Evolutionary conservation across 805 yeast genomes (phyloP), one percentile per base, ranked within the genome.

Genomic region (Kodamaea fukazawae): DNA sequence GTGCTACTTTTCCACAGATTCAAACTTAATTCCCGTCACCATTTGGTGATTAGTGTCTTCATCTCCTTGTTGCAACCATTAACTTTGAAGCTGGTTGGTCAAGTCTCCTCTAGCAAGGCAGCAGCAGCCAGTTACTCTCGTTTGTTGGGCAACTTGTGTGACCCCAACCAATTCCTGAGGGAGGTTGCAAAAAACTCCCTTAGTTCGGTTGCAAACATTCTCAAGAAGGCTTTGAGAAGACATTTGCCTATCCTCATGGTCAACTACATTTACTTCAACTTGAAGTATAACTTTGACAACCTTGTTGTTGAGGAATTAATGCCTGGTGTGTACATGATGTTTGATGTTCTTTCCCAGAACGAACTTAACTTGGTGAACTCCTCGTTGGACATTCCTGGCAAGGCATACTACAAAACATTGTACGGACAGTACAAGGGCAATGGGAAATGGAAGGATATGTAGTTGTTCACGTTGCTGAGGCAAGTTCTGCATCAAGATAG

Each of bases 381-480:
- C 3, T 72, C 81, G 5, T 61, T 89, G 50, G 96, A 91, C 49
- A 56, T 65, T 15, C 76, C 85, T 29, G 84, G 93, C 3, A 76
- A 86, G 49, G 70, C 79, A 1, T 78, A 81, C 50, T 83, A 81
- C 68, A 80, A 74, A 53, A 67, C 76, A 0, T 53, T 90, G 29
- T 87, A 85, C 51, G 76, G 77, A 6, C 86, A 83, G 46, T 91
- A 87, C 64, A 78, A 76, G 56, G 80, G 74, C 54, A 73, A 71
- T 44, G 96, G 96, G 35, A 86, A 84, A 59, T 90, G 96, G 96
- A 77, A 65, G 42, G 87, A 79, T 45, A 74, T 71, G 34, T 77
- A 57, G 47, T 30, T 4, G 16, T 11, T 30, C 13, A 29, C 13
- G 5, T 20, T 20, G 8, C 23, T 6, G 8, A 20, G 23, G 23